Base-by-base conservation (phyloP, 257 asterid species). In the Lantana camara region DNA sequence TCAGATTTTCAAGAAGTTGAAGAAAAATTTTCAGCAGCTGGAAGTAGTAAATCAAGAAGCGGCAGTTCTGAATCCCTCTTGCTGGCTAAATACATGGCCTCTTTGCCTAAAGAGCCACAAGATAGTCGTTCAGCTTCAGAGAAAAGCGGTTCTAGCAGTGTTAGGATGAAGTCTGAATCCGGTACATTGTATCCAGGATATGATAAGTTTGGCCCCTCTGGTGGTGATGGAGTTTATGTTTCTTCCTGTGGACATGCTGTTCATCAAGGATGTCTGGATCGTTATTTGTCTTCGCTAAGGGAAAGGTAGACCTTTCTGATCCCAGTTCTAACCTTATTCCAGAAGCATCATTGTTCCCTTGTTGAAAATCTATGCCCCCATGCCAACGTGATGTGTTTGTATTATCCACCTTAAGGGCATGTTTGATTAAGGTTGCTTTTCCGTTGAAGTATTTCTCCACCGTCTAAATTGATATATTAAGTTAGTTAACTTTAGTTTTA, bases 231-330 rank as follows among this genome's bases (percentile, higher is more conserved):
- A 63, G 83, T 94, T 44, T 82, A 84, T 82, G 73, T 86, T 62
- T 90, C 99, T 60, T 90, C 97, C 15, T 94, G 99, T 55, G 99
- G 99, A 49, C 99, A 94, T 71, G 97, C 99, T 66, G 97, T 94
- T 79, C 99, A 94, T 80, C 96, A 90, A 77, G 91, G 85, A 74
- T 94, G 99, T 73, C 85, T 94, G 63, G 96, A 90, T 71, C 96
- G 96, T 34, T 94, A 94, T 75, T 75, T 94, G 64, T 79, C 85
- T 51, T 90, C 99, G 27, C 84, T 94, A 41, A 90, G 75, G 84
- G 99, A 94, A 71, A 94, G 99, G 99, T 91, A 80, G 30, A 51
- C 41, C 37, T 68, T 57, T 58, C 46, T 60, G 50, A 56, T 55
- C 11, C 60, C 44, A 2, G 53, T 42, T 17, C 38, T 23, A 24